Evolutionary conservation across 352 stramenopile genomes (phyloP), one percentile per base, ranked within the genome.

Genomic region (Halophytophthora batemanensis): DNA sequence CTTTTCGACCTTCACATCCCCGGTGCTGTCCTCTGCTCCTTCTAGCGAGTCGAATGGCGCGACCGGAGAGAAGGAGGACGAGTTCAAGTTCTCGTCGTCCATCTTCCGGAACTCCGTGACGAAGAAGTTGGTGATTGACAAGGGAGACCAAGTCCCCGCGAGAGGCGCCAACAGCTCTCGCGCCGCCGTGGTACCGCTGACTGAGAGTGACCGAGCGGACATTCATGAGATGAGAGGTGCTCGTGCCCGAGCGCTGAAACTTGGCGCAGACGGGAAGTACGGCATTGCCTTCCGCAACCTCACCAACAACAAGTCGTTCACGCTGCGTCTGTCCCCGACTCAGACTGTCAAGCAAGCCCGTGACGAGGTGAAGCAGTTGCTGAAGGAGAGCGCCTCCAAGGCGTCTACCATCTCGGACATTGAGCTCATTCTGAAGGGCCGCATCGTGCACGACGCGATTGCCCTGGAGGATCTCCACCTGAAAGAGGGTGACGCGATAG

Each of bases 221-320:
- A 18, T 56, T 29, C 45, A 71, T 18, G 69, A 74, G 35, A 53
- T 67, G 23, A 54, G 50, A 42, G 64, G 45, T 43, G 25, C 37
- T n/a, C 69, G 56, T 19, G 66, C 44, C 22, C 57, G 57, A 8
- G 29, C 64, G n/a, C 51, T 87, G 12, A 75, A 72, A 38, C 46
- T 69, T 18, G 73, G 76, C 36, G 66, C 69, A 12, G 79, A 87
- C 25, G 74, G 74, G 28, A 86, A 77, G 37, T 84, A 73, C 35
- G 68, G 63, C 35, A 56, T 90, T 15, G 60, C 67, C 18, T 90
- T 90, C 59, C 74, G 77, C 22, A 87, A 86, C 10, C 50, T 84
- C 19, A 74, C 61, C 5, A 90, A 82, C 74, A 82, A 82, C 43
- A 90, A 86, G 45, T 59, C 61, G 17, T 87, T 90, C 43, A 85